Base-by-base conservation (phyloP, 2,329 filamentous ascomycete genomes). In the Epichloe bromicola region DNA sequence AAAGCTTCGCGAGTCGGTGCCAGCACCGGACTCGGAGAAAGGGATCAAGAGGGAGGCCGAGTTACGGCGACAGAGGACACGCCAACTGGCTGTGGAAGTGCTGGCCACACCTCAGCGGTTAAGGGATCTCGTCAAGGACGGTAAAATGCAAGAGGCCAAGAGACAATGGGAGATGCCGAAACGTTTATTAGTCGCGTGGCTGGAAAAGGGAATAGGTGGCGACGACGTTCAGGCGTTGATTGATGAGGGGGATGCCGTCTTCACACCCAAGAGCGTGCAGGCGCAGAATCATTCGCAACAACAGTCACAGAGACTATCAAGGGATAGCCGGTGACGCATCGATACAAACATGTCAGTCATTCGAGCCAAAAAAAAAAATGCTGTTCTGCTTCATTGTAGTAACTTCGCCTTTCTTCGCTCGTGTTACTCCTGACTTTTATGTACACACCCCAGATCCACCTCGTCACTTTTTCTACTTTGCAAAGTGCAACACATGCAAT, bases 21-120 rank as follows among this genome's bases (percentile, higher is more conserved):
- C 74, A 1, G 60, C 69, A 3, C 75, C 76, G 2, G 69, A 70
- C 41, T 70, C 69, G 10, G 63, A 67, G 3, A 61, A 66, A 34
- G 63, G 64, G 5, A 61, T 62, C 17, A 60, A 64, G n/a, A 63
- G 63, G 20, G 60, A 66, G 8, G 63, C 66, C 17, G 61, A 62
- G 23, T 57, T 59, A 14, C 60, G 62, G 44, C 62, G 60, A 55
- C 69, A 63, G 58, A 60, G 65, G 53, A 74, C 70, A 56, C 75
- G 73, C 54, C 72, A 81, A 58, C 72, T 83, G 6, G 85, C 84
- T 4, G 69, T 68, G 51, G 80, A 82, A 68, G 80, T 81, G 6
- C 64, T 88, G 6, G 75, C 73, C 5, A 75, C 78, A 3, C 83
- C 84, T 40, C 74, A 72, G 36, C 72, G 77, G 57, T 61, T 91